Percentiles rank a stretch among this genome's conserved stretches.
Conservation (phyloP, 2,329 filamentous ascomycete species). For the Verticillium zaregamsianum region DNA sequence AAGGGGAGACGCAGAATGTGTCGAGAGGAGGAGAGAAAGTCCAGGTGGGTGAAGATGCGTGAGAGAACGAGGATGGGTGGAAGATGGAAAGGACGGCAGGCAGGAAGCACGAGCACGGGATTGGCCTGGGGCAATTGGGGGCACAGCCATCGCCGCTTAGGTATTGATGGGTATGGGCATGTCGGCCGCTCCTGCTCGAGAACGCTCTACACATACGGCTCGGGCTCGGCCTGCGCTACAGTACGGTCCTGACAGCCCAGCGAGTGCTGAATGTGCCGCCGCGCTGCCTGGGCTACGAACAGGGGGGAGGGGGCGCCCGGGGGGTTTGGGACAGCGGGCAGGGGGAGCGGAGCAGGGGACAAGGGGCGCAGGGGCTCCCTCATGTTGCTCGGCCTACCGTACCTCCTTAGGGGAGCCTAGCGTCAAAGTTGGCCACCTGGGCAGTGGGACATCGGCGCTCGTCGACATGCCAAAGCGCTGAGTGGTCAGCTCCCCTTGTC, state of each 20-base stretch:
- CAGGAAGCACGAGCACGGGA: background rate
- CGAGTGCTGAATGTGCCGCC: background rate
- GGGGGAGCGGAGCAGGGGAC: background rate
- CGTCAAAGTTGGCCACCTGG: background rate
- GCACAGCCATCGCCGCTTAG: background rate
- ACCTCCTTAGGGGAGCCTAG: background rate
- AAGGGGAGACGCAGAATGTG: slow-evolving; percentile 1
- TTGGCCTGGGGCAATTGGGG: background rate
- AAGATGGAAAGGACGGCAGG: background rate
- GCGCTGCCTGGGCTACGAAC: background rate
- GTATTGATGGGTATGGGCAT: background rate
- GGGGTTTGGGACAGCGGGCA: background rate
- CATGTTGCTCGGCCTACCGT: background rate
- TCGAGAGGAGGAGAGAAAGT: background rate
- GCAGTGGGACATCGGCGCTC: background rate
- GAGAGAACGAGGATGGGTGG: background rate
- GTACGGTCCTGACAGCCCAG: background rate
- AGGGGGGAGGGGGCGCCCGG: background rate
- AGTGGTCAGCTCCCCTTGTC: background rate
- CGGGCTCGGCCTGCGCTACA: background rate
- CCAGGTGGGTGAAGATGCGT: slow-evolving; percentile 9
- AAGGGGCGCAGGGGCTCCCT: background rate
- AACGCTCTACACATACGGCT: background rate
- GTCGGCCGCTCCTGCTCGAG: background rate
- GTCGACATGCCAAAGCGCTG: background rate